Conservation (phyloP, 2,329 filamentous ascomycete species). For the Didymella keratinophila region DNA sequence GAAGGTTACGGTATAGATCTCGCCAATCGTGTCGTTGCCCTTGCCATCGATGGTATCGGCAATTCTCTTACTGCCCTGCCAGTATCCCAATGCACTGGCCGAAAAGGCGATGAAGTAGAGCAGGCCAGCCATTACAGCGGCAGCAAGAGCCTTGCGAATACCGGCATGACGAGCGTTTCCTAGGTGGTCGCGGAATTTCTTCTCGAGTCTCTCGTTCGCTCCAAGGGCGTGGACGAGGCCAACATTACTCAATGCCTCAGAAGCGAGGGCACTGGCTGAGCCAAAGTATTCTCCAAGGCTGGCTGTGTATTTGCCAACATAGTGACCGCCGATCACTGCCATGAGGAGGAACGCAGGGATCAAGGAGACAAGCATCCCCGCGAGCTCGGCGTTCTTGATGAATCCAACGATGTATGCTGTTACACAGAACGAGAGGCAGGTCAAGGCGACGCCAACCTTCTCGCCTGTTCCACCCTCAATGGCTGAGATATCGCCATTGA, state of each 20-base stretch:
- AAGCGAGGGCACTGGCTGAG: conserved; percentile 68
- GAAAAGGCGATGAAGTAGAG: conserved; percentile 74
- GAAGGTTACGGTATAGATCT: conserved; percentile 65
- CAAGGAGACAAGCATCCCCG: conserved; percentile 69
- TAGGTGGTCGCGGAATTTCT: conserved; percentile 64
- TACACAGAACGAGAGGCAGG: conserved; percentile 70
- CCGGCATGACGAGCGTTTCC: conserved; percentile 60
- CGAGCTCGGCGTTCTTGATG: conserved; percentile 67
- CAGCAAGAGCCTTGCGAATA: conserved; percentile 65
- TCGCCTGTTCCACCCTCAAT: conserved; percentile 74
- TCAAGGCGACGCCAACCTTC: conserved; percentile 72
- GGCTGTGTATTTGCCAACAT: conserved; percentile 60
- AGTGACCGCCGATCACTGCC: conserved; percentile 63
- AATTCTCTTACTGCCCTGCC: conserved; percentile 68
- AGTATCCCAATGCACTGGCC: conserved; percentile 72
- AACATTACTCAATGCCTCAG: conserved; percentile 67
- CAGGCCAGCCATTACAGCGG: conserved; percentile 66
- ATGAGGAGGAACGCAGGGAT: conserved; percentile 70
- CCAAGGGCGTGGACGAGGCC: conserved; percentile 70
- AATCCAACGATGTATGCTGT: conserved; percentile 74
- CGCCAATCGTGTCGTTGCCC: conserved; percentile 51
- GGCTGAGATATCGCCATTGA: conserved; percentile 71
- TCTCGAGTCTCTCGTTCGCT: conserved; percentile 65
- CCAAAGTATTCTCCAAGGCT: conserved; percentile 63
- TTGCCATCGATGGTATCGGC: conserved; percentile 52